Evolutionary conservation across 73 alveolate species (phyloP).

Genomic region (Blepharisma japonicum): DNA sequence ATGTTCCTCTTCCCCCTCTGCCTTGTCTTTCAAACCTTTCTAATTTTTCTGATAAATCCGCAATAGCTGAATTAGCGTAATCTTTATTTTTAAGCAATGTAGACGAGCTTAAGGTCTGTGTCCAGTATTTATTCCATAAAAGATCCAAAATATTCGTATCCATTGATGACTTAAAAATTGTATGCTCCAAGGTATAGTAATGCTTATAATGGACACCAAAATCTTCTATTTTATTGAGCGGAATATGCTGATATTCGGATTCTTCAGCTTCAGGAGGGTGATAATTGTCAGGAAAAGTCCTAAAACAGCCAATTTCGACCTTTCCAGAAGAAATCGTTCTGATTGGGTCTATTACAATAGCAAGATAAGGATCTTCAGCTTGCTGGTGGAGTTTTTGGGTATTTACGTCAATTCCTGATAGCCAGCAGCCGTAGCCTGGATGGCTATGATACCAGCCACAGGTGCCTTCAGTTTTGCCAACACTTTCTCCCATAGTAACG

Average conservation of each 20-base stretch:
- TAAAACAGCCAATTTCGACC: constrained; percentile 92
- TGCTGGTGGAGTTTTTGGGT: constrained; percentile 84
- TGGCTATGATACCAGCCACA: constrained; percentile 97
- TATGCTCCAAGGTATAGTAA: constrained; percentile 73
- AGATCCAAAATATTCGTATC: constrained; percentile 74
- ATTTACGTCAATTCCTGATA: constrained; percentile 94
- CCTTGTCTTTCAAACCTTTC: neutral
- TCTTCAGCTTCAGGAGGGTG: constrained; percentile 44
- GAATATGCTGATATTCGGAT: constrained; percentile 67
- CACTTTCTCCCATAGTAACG: constrained; percentile 73
- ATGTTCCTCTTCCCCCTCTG: neutral
- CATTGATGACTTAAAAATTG: constrained; percentile 73
- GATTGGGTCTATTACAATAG: constrained; percentile 93
- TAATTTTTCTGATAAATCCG: constrained; percentile 8
- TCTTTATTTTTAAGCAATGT: constrained; percentile 57
- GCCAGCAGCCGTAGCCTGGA: constrained; percentile 99
- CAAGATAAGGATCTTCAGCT: constrained; percentile 88
- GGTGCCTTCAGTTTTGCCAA: constrained; percentile 78
- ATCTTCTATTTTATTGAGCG: constrained; percentile 89
- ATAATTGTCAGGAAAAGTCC: constrained; percentile 88
- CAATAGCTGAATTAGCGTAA: neutral
- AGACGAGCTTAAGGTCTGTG: constrained; percentile 68
- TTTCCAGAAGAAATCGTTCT: constrained; percentile 81
- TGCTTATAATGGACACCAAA: constrained; percentile 90
- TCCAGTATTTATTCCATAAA: constrained; percentile 94